phyloP scores from a whole-genome alignment of 2,329 filamentous ascomycete genomes.

The Basipetospora sp. region DNA sequence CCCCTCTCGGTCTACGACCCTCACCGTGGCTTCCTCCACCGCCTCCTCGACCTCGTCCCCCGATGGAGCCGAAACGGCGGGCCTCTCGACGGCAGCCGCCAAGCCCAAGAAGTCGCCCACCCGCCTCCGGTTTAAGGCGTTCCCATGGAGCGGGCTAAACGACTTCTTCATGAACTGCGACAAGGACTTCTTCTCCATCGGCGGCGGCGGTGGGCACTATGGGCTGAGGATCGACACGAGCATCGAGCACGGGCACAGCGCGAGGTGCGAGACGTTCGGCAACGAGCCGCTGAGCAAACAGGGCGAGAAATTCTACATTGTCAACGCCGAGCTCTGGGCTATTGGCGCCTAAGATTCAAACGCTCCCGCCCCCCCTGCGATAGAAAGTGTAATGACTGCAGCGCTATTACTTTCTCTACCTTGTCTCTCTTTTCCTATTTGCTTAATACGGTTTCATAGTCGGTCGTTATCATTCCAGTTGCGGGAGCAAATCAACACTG shows the following conservation, averaged over 20 bases:
- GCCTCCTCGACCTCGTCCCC: no score
- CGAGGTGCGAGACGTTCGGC: slow-evolving; percentile 76
- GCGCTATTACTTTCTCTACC: background rate
- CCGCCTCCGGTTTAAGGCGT: slow-evolving; percentile 85
- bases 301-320: slow-evolving; percentile 76
- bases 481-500: no score
- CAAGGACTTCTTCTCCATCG: slow-evolving; percentile 66
- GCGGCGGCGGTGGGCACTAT: slow-evolving; percentile 77
- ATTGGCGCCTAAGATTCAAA: no score
- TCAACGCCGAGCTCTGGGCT: slow-evolving; percentile 89
- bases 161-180: slow-evolving; percentile 96
- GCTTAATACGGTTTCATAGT: no score
- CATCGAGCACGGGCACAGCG: slow-evolving; percentile 71
- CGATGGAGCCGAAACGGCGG: no score
- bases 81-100: no score
- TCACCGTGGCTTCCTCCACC: slow-evolving; percentile 17
- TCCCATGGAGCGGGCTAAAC: slow-evolving; percentile 88
- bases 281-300: slow-evolving; percentile 90
- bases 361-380: no score
- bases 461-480: no score
- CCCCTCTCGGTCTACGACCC: slow-evolving; percentile 26
- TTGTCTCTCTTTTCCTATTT: background rate
- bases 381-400: no score
- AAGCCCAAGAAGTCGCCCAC: slow-evolving; percentile 30
- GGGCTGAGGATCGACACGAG: slow-evolving; percentile 85